Base-by-base conservation (phyloP, 352 stramenopile species). In the Phytophthora vignae region DNA sequence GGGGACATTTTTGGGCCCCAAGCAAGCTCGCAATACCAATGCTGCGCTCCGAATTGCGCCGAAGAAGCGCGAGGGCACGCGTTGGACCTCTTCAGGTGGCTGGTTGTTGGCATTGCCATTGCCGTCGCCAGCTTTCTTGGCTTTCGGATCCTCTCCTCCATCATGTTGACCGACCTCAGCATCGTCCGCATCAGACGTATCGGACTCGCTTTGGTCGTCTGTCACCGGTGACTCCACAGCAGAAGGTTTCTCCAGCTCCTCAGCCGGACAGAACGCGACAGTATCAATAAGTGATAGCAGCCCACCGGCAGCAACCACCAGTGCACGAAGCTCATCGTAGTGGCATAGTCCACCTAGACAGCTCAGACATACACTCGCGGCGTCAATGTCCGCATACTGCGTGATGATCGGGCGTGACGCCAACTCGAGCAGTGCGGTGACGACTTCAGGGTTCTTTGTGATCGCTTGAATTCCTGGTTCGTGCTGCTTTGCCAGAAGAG, bases 201-300 rank as follows among this genome's bases (percentile, higher is more conserved):
- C 67, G 8, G 67, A 67, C 52, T 72, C 71, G 44, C 66, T 74
- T 10, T 78, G 69, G 49, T 86, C 67, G 22, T 64, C 53, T 17
- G 19, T 69, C 4, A 75, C 60, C 11, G 63, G 57, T 0, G 70
- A 42, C 11, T 62, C 66, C 49, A 56, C 69, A 36, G 69, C 4
- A 25, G 44, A 15, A 14, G 25, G 15, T 53, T 70, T 60, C n/a
- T 70, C 57, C 53, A 81, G 58, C n/a, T 81, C 81, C 57, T 90
- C 84, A 4, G 80, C 75, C 0, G 85, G 85, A 52, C 88, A 94
- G 42, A 91, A 93, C 14, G 67, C 76, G 31, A 87, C 83, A 1
- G 79, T 90, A 25, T 96, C 85, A 57, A 92, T 67, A 14, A 96
- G 78, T 27, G 79, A 79, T 6, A 96, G 38, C 40, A 96, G 44